Percentiles rank a stretch among this genome's conserved stretches.
These are phyloP conservation scores for Chaetothyriales sp. DNA, from an alignment of 2,329 filamentous ascomycete genomes.

Conservation along the genomic window DNA sequence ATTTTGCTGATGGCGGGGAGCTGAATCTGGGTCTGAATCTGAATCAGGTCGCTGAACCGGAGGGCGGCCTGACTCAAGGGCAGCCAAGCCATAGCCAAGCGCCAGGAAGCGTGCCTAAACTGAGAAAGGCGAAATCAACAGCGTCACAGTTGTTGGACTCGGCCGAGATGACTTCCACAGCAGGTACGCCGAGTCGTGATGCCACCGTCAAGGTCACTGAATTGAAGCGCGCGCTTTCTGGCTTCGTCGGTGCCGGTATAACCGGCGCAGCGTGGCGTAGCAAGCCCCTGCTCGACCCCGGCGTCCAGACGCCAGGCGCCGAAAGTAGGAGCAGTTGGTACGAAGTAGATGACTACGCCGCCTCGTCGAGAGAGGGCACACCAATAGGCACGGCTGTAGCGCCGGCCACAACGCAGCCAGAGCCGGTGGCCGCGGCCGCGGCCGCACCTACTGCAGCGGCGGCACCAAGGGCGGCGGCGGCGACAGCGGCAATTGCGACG, in stretches of 20 bases:
- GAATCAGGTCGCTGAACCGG: constrained; percentile 13
- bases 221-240: constrained; percentile 34
- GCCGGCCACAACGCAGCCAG: not conserved
- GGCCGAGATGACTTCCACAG: constrained; percentile 20
- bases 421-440: not conserved
- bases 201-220: constrained; percentile 37
- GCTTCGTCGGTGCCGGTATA: constrained; percentile 24
- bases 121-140: constrained; percentile 21
- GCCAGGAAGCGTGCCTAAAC: constrained; percentile 17
- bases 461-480: not conserved
- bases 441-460: not conserved
- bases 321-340: constrained; percentile 33
- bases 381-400: constrained; percentile 4
- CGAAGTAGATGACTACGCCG: constrained; percentile 14
- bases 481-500: not conserved
- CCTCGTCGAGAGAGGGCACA: constrained; percentile 10
- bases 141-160: constrained; percentile 26
- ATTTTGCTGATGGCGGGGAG: constrained; percentile 11
- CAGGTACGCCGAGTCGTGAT: constrained; percentile 26
- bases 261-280: constrained; percentile 30
- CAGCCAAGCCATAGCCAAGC: constrained; percentile 14
- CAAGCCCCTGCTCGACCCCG: constrained; percentile 8
- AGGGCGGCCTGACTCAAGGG: constrained; percentile 12
- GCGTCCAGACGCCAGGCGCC: constrained; percentile 26
- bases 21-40: constrained; percentile 17